Evolutionary conservation across 202 grass and related monocot genomes (phyloP).

Genomic region (Zizania palustris): DNA sequence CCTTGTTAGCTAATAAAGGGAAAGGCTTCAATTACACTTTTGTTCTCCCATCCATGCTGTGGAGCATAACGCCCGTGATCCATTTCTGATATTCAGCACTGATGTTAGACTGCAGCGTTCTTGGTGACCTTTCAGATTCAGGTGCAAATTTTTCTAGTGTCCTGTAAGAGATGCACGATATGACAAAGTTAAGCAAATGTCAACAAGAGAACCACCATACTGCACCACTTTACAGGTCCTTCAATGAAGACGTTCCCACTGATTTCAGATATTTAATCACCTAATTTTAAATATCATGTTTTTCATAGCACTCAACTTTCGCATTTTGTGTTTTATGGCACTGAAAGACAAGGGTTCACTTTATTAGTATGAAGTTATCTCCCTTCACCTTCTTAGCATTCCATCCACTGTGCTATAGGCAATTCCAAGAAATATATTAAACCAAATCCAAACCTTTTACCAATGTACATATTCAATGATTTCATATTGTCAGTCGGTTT

Average conservation of each 20-base stretch:
- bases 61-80: constrained; percentile 79
- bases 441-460: background rate
- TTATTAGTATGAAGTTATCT: background rate
- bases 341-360: background rate
- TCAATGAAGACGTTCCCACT: constrained; percentile 7
- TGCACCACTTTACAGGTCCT: constrained; percentile 39
- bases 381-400: background rate
- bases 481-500: background rate
- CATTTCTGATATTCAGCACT: constrained; percentile 66
- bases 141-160: constrained; percentile 41
- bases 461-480: background rate
- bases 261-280: constrained; percentile 6
- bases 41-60: constrained; percentile 88
- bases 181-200: constrained; percentile 45
- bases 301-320: background rate
- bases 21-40: constrained; percentile 99
- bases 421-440: background rate
- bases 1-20: constrained; percentile 88
- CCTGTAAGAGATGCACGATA: constrained; percentile 77
- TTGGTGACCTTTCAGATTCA: constrained; percentile 51
- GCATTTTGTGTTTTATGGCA: background rate
- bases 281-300: no score
- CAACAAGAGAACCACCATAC: constrained; percentile 41
- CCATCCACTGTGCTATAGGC: background rate
- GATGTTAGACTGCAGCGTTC: constrained; percentile 52